These are phyloP conservation scores for Metarhizium humberi DNA, from an alignment of 2,329 filamentous ascomycete genomes.

Conservation along the genomic window DNA sequence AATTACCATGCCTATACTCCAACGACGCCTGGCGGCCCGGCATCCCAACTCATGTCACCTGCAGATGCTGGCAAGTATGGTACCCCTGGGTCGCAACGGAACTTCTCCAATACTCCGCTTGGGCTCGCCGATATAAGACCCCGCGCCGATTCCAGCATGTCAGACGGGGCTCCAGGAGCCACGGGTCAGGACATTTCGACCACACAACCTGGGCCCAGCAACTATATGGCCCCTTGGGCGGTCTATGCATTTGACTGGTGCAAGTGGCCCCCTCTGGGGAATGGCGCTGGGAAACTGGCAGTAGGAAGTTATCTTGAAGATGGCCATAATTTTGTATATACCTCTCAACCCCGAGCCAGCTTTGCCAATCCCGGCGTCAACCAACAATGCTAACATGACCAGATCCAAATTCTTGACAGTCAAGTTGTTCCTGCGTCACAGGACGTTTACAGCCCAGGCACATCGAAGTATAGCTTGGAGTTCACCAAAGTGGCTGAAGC, in stretches of 20 bases:
- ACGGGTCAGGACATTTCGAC: conserved; percentile 57
- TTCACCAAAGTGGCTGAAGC: conserved; percentile 93
- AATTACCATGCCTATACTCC: conserved; percentile 48
- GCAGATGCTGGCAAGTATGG: conserved; percentile 43
- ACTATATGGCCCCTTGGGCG: conserved; percentile 88
- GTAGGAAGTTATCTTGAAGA: conserved; percentile 96
- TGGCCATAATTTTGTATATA: conserved; percentile 86
- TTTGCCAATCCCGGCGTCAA: background rate
- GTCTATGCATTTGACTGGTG: conserved; percentile 99
- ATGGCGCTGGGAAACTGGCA: conserved; percentile 83
- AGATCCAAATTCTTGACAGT: conserved; percentile 97
- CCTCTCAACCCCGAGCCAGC: background rate
- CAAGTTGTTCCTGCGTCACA: conserved; percentile 64
- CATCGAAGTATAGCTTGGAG: conserved; percentile 68
- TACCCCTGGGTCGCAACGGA: conserved; percentile 48
- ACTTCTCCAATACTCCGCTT: conserved; percentile 73
- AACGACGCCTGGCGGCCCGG: conserved; percentile 52
- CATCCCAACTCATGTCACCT: conserved; percentile 57
- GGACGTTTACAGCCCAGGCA: conserved; percentile 59
- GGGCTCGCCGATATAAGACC: conserved; percentile 88
- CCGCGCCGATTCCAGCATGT: conserved; percentile 70
- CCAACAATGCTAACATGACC: conserved; percentile 6
- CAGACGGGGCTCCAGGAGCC: conserved; percentile 58
- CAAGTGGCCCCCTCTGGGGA: conserved; percentile 81
- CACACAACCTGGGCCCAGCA: conserved; percentile 66